Evolutionary conservation across 2,329 filamentous ascomycete genomes (phyloP).

Genomic region (Fusarium lateritium): DNA sequence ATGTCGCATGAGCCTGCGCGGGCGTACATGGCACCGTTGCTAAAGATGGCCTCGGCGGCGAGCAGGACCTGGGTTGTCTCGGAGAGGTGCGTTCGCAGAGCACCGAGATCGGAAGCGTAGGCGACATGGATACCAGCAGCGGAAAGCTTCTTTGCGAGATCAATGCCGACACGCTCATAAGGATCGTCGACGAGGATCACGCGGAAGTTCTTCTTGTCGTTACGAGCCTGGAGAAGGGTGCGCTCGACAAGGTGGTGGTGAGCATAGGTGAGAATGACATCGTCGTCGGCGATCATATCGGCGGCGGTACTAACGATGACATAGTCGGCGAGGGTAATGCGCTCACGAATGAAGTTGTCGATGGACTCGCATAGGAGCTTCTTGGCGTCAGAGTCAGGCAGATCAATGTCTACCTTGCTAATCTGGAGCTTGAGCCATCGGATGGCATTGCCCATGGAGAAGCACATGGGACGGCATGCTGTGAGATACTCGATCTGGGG

Average conservation of each 20-base stretch:
- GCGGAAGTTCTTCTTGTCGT: slow-evolving; percentile 80
- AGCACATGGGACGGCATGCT: slow-evolving; percentile 94
- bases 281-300: slow-evolving; percentile 81
- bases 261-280: slow-evolving; percentile 89
- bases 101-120: slow-evolving; percentile 84
- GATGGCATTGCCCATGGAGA: slow-evolving; percentile 97
- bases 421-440: slow-evolving; percentile 94
- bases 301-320: slow-evolving; percentile 85
- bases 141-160: slow-evolving; percentile 77
- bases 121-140: slow-evolving; percentile 80
- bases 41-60: slow-evolving; percentile 94
- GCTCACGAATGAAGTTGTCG: slow-evolving; percentile 91
- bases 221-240: slow-evolving; percentile 80
- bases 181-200: slow-evolving; percentile 87
- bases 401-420: slow-evolving; percentile 88
- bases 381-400: slow-evolving; percentile 87
- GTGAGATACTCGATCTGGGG: slow-evolving; percentile 96
- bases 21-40: slow-evolving; percentile 91
- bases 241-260: slow-evolving; percentile 89
- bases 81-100: slow-evolving; percentile 80
- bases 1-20: slow-evolving; percentile 89
- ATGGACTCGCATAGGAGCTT: slow-evolving; percentile 83
- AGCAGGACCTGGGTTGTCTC: slow-evolving; percentile 82
- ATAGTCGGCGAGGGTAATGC: slow-evolving; percentile 87
- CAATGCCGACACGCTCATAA: slow-evolving; percentile 66